These are phyloP conservation scores for Aspergillus uvarum DNA, from an alignment of 2,329 filamentous ascomycete species.

Conservation along the genomic window DNA sequence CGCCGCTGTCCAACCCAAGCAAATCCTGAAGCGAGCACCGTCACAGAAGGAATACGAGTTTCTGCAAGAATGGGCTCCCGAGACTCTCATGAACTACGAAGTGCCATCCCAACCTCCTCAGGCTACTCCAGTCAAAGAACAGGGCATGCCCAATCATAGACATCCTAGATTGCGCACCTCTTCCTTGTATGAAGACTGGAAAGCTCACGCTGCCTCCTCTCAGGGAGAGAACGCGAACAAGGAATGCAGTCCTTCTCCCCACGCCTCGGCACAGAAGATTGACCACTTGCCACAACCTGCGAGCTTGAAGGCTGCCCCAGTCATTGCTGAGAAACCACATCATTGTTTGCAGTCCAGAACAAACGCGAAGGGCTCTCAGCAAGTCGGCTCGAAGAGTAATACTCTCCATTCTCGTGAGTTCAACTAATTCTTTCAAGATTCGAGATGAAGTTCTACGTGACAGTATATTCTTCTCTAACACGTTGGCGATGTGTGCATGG, in stretches of 20 bases:
- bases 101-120: not conserved
- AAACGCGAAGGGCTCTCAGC: not conserved
- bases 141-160: not conserved
- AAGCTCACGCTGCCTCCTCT: constrained; percentile 6
- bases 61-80: constrained; percentile 18
- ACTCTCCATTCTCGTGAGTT: not conserved
- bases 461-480: not conserved
- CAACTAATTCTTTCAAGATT: not conserved
- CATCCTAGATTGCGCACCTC: constrained; percentile 9
- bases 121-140: not conserved
- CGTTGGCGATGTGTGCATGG: not conserved
- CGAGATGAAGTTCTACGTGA: not conserved
- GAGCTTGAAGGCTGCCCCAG: not conserved
- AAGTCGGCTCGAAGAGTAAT: not conserved
- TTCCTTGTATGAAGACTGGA: constrained; percentile 22
- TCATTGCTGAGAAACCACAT: not conserved
- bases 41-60: constrained; percentile 13
- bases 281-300: not conserved
- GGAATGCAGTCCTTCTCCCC: not conserved
- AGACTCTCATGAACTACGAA: constrained; percentile 10
- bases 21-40: constrained; percentile 14
- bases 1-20: constrained; percentile 1
- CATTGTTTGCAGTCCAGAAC: not conserved
- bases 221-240: not conserved
- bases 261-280: not conserved